A percentile compares a stretch with the other conserved stretches of the same genome.
Conservation (phyloP, 2,329 filamentous ascomycete genomes). For the Chaetomiaceae sp. region DNA sequence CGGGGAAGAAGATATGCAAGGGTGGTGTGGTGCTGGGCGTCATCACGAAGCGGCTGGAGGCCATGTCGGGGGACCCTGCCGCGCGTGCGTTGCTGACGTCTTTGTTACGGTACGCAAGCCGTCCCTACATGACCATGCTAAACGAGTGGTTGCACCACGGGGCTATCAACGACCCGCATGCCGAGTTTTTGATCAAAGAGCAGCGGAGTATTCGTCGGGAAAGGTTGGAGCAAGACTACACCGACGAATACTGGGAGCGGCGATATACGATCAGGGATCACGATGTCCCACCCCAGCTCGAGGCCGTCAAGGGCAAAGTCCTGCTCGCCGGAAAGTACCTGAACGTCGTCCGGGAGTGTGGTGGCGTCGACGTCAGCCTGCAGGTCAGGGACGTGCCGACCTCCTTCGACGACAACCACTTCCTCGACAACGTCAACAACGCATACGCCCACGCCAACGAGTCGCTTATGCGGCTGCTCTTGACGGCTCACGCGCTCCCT, state of each 20-base stretch:
- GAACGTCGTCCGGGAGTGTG: conserved; percentile 95
- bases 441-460: conserved; percentile 95
- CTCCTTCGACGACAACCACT: conserved; percentile 85
- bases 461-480: conserved; percentile 79
- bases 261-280: conserved; percentile 90
- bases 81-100: conserved; percentile 76
- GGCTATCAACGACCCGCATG: conserved; percentile 87
- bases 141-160: conserved; percentile 98
- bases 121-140: conserved; percentile 95
- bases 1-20: conserved; percentile 88
- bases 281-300: conserved; percentile 85
- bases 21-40: conserved; percentile 91
- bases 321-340: conserved; percentile 94
- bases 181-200: conserved; percentile 91
- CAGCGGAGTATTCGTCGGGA: conserved; percentile 92
- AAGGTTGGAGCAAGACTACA: conserved; percentile 89
- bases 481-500: conserved; percentile 88
- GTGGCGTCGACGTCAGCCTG: conserved; percentile 89
- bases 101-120: conserved; percentile 78
- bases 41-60: conserved; percentile 75
- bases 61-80: conserved; percentile 89
- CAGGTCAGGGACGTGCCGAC: conserved; percentile 81
- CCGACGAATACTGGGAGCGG: conserved; percentile 98
- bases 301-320: conserved; percentile 88
- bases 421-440: conserved; percentile 90